Base-by-base conservation (phyloP, 768 basidiomycete species). In the Mycena olivaceomarginata region DNA sequence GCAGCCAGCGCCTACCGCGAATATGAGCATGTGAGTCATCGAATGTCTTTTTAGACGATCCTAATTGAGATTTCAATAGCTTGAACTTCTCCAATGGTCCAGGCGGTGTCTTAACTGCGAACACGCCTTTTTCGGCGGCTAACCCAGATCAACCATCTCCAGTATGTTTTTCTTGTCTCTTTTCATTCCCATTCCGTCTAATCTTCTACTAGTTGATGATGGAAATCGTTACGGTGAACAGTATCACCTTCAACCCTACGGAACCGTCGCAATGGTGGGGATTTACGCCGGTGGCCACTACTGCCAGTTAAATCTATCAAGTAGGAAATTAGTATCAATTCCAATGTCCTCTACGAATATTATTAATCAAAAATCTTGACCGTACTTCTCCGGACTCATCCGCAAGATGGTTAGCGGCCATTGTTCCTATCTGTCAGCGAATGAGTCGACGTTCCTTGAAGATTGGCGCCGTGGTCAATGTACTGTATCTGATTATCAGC, bases 231-330 rank as follows among this genome's bases (percentile, higher is more conserved):
- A 31, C 68, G 60, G 0, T 70, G 22, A 18, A 70, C 68, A 46
- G 41, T 59, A 46, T 70, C 68, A 46, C 41, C 57, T 59, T 31
- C 68, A 45, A 43, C 41, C 43, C 41, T 70, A 10, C 6, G 68
- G 68, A 70, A 60, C 68, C 68, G 56, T 70, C 68, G 41, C 68
- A 70, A 70, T 70, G 56, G 56, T 70, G 68, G 68, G 68, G 68
- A 60, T 70, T 70, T 60, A 70, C 68, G 56, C 68, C 68, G 68
- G 68, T 70, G 57, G 68, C 57, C 67, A 56, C 37, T 41, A 68
- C 67, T 56, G 37, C 67, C 67, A 56, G 67, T 70, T 70, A 40
- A 59, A 59, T 59, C 68, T 31, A 70, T 59, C 56, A 59, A 31
- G 68, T 70, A 45, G 41, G 57, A 60, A 53, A 70, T 59, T 60